These are phyloP conservation scores for Boletus subluridellus DNA, from an alignment of 1,284 basidiomycete genomes.

Conservation along the genomic window DNA sequence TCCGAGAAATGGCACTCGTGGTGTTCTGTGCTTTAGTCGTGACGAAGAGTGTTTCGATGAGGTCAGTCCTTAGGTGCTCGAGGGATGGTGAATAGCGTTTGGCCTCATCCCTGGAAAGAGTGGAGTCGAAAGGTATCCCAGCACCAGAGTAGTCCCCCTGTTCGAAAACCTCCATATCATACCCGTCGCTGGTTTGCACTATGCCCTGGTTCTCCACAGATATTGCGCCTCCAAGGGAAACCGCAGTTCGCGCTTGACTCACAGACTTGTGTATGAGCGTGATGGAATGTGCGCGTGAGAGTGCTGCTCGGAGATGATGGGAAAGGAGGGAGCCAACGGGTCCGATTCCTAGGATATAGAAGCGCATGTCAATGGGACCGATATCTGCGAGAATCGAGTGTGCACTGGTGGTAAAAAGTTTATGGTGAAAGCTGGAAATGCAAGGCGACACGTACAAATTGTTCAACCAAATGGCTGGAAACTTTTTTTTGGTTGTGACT, in stretches of 20 bases:
- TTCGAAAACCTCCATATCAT: conserved; percentile 47
- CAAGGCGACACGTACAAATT: not conserved
- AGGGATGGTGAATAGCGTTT: conserved; percentile 22
- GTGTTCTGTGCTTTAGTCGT: conserved; percentile 78
- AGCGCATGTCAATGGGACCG: conserved; percentile 49
- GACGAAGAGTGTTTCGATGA: conserved; percentile 75
- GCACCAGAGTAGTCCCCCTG: conserved; percentile 23
- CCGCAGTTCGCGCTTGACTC: conserved; percentile 35
- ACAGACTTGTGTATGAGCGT: conserved; percentile 62
- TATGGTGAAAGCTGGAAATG: not conserved
- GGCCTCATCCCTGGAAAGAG: conserved; percentile 9
- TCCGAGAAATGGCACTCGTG: conserved; percentile 51
- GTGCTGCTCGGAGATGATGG: conserved; percentile 65
- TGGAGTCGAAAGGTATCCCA: conserved; percentile 24
- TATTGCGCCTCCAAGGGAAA: conserved; percentile 36
- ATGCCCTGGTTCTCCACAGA: conserved; percentile 50
- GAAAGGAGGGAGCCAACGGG: conserved; percentile 80
- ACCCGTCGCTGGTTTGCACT: conserved; percentile 40
- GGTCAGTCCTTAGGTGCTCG: conserved; percentile 20
- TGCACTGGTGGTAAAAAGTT: not conserved
- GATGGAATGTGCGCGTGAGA: conserved; percentile 54
- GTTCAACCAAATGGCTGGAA: not conserved
- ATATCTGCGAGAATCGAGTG: not conserved
- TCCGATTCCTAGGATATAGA: conserved; percentile 75
- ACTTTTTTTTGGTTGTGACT: not conserved